Evolutionary conservation across 257 asterid species (phyloP), one percentile per base, ranked within the genome.

Genomic region (Paraleonurus japonicus): DNA sequence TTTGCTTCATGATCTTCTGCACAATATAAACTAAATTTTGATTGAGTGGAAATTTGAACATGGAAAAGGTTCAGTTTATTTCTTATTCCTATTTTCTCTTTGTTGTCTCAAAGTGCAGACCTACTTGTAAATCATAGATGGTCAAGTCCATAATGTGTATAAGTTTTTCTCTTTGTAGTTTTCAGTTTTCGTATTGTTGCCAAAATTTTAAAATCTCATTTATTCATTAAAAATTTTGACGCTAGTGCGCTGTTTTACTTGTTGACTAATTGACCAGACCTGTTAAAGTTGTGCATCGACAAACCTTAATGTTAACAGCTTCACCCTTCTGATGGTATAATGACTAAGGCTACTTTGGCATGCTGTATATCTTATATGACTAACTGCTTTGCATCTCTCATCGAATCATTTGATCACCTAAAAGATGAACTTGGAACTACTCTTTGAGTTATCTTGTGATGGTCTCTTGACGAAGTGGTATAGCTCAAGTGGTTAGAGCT

Each of bases 1-100:
- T 45, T 73, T 24, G 26, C 41, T 62, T 45, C 33, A 61, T 33
- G 15, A 26, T 65, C 24, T 24, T 76, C n/a, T 72, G 17, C 9
- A 6, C 20, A 68, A 28, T 66, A 43, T 72, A 3, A 47, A 48
- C 75, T 45, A 27, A 70, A 57, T 54, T 71, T 74, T 69, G 55
- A 69, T 65, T 53, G 71, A 27, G 55, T 28, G 50, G 37, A 65
- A 48, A 45, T 4, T 30, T 51, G 69, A 23, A 19, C 26, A 51
- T 45, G 4, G 28, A 32, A 26, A 61, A 50, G 43, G 26, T 68
- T 68, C 32, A 35, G 17, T 60, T 63, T 70, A 50, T 57, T 72
- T 70, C 23, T 75, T 16, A 58, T 69, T 74, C 69, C 62, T 23
- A 57, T 47, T 66, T 5, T 71, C 41, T 30, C 53, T 41, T 20